Percentiles rank a stretch among this genome's conserved stretches.
These are phyloP conservation scores for Neoarthrinium moseri DNA, from an alignment of 2,329 filamentous ascomycete genomes.

Conservation along the genomic window DNA sequence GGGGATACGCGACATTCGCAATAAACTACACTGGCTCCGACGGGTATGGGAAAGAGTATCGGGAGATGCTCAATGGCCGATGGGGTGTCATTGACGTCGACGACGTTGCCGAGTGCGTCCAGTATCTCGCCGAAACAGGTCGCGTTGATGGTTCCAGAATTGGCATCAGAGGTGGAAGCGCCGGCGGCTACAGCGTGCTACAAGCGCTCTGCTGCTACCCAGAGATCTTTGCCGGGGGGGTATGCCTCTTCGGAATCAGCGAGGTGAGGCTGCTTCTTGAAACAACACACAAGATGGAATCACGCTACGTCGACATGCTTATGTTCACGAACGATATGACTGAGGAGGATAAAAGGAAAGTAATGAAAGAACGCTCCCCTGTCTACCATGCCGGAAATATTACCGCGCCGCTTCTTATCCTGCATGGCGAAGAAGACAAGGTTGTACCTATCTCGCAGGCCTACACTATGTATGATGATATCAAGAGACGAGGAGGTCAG, in stretches of 20 bases:
- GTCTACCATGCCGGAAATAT: constrained; percentile 47
- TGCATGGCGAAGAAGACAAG: constrained; percentile 55
- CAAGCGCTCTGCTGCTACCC: constrained; percentile 46
- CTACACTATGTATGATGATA: constrained; percentile 46
- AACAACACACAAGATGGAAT: constrained; percentile 57
- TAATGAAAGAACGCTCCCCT: constrained; percentile 47
- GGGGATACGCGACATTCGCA: constrained; percentile 49
- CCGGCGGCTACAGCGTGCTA: constrained; percentile 54
- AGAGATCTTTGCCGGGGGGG: constrained; percentile 44
- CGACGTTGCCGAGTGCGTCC: constrained; percentile 46
- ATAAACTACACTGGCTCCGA: constrained; percentile 54
- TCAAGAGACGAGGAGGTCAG: constrained; percentile 38
- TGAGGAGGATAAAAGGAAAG: constrained; percentile 35
- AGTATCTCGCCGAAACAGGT: constrained; percentile 35
- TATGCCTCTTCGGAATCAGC: constrained; percentile 50
- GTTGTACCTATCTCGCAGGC: constrained; percentile 60
- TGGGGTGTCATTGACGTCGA: constrained; percentile 52
- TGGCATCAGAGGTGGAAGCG: constrained; percentile 49
- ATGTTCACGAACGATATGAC: constrained; percentile 34
- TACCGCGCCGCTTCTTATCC: constrained; percentile 48
- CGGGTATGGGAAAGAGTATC: constrained; percentile 49
- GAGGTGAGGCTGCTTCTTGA: constrained; percentile 44
- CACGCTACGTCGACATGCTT: constrained; percentile 46
- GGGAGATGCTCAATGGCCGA: constrained; percentile 44
- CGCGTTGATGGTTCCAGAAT: constrained; percentile 35